These are phyloP conservation scores for Pseudocercospora vitis DNA, from an alignment of 2,329 filamentous ascomycete species.

Conservation along the genomic window DNA sequence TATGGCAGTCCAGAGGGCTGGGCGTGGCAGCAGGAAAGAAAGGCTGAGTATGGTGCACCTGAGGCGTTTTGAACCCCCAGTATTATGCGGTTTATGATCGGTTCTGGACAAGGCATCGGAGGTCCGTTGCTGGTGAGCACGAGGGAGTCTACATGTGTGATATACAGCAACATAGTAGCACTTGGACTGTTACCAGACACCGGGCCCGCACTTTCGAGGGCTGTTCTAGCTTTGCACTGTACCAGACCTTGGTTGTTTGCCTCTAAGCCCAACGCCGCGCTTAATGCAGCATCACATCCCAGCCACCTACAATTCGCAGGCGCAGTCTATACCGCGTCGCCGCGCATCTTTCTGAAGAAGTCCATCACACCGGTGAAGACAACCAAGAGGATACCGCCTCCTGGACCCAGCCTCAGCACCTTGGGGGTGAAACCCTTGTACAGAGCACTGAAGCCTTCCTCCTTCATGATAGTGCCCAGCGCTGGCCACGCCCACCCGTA, in stretches of 20 bases:
- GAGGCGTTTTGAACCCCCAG: background rate
- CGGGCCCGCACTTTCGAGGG: background rate
- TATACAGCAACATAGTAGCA: background rate
- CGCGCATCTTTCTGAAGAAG: conserved; percentile 74
- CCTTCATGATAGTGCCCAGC: conserved; percentile 79
- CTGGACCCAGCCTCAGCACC: conserved; percentile 75
- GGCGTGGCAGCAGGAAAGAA: conserved; percentile 6
- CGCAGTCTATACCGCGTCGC: conserved; percentile 2
- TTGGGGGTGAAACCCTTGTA: conserved; percentile 99
- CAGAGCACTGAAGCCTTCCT: conserved; percentile 87
- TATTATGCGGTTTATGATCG: background rate
- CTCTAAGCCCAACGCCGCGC: conserved; percentile 5
- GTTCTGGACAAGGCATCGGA: background rate
- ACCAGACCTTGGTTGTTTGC: background rate
- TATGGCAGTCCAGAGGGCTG: conserved; percentile 12
- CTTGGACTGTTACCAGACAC: background rate
- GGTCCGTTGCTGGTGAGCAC: background rate
- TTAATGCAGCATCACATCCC: background rate
- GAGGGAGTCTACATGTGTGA: background rate
- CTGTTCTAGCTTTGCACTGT: background rate
- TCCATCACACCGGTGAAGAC: conserved; percentile 89
- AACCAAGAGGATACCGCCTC: conserved; percentile 73
- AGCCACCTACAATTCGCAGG: background rate
- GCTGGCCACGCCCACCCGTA: conserved; percentile 99
- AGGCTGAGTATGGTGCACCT: conserved; percentile 12